phyloP scores from a whole-genome alignment of 139 green algal species.

The Deuterostichococcus epilithicus region DNA sequence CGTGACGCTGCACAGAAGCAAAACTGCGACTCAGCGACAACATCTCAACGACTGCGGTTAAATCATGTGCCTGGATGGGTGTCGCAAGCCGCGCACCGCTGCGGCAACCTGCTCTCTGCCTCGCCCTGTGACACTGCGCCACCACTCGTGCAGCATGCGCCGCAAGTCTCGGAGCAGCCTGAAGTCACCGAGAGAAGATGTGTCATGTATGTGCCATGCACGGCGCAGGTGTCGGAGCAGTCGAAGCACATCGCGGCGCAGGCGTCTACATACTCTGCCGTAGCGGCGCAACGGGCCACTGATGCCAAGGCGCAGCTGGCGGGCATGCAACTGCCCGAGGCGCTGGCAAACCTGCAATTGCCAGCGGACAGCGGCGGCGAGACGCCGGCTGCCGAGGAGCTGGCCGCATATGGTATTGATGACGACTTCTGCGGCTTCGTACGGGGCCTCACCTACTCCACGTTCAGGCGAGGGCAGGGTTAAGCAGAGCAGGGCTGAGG shows the following conservation, averaged over 20 bases:
- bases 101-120: too few species aligned
- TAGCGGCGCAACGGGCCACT: not conserved
- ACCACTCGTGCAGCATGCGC: too few species aligned
- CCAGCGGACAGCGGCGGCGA: not conserved
- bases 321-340: constrained; percentile 11
- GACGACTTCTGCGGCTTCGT: constrained; percentile 51
- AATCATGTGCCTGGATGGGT: too few species aligned
- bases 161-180: not conserved
- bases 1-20: too few species aligned
- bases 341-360: not conserved
- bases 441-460: constrained; percentile 52
- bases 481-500: too few species aligned
- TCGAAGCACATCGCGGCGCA: constrained; percentile 19
- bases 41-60: too few species aligned
- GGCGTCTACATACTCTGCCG: not conserved
- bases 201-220: too few species aligned
- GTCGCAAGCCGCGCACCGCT: too few species aligned
- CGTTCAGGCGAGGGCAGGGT: constrained; percentile 21
- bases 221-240: constrained; percentile 11
- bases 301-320: not conserved
- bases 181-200: too few species aligned
- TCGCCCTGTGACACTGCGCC: too few species aligned
- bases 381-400: constrained; percentile 12
- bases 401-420: constrained; percentile 46
- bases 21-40: too few species aligned